phyloP scores from a whole-genome alignment of 2,329 filamentous ascomycete species.

The Hirsutella rhossiliensis region DNA sequence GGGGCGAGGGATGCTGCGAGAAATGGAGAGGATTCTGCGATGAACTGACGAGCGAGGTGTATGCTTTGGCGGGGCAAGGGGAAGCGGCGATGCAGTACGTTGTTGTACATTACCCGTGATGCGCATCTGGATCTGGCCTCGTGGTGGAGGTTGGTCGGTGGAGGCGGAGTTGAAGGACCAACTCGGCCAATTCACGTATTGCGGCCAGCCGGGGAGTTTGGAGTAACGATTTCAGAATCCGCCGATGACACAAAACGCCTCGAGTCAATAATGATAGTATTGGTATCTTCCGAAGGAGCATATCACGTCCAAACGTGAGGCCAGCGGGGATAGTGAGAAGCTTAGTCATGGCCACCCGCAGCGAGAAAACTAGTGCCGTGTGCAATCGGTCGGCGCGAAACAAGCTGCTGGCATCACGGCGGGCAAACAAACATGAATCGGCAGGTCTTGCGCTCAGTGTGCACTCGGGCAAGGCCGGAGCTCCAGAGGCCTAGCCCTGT shows the following conservation, averaged over 20 bases:
- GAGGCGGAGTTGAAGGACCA: not conserved
- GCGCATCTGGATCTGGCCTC: not conserved
- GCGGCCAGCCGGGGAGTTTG: conserved; percentile 2
- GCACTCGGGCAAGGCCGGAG: conserved; percentile 22
- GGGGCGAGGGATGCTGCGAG: no score
- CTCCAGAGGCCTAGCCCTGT: conserved; percentile 17
- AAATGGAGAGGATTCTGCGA: no score
- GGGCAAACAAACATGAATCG: conserved; percentile 19
- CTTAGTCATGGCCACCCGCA: no score
- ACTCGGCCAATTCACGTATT: not conserved
- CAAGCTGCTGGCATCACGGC: no score
- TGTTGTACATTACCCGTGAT: conserved; percentile 2
- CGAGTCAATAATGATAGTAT: not conserved
- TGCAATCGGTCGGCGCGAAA: no score
- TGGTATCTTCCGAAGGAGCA: no score
- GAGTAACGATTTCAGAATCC: not conserved
- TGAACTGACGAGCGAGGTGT: no score
- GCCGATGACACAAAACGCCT: not conserved
- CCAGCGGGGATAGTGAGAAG: no score
- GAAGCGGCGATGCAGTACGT: not conserved
- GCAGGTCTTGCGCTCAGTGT: conserved; percentile 25
- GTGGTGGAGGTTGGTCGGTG: not conserved
- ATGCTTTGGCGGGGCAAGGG: no score
- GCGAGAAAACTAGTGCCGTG: no score
- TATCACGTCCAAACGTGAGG: no score